A percentile compares a stretch with the other conserved stretches of the same genome.
phyloP scores from a whole-genome alignment of 1,139 yeast species.

The Magnusiomyces clavatus region DNA sequence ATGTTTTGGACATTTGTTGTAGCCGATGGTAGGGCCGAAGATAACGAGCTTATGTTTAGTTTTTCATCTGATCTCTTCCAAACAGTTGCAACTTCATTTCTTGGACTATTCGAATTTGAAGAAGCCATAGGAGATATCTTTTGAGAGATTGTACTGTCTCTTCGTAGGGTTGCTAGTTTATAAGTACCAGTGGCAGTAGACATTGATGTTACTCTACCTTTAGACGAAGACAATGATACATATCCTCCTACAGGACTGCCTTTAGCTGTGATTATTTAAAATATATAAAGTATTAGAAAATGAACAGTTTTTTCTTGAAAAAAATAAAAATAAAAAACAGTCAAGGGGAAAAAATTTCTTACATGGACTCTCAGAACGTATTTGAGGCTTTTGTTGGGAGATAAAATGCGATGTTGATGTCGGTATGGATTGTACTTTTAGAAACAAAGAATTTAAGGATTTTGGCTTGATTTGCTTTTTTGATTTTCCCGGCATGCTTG shows the following conservation, averaged over 20 bases:
- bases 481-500: slow-evolving; percentile 8
- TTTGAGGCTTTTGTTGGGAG: slow-evolving; percentile 4
- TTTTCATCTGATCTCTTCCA: slow-evolving; percentile 7
- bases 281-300: not conserved
- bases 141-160: slow-evolving; percentile 3
- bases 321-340: not conserved
- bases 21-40: not conserved
- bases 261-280: slow-evolving; percentile 8
- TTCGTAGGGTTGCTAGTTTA: slow-evolving; percentile 28
- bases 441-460: slow-evolving; percentile 31
- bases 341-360: slow-evolving; percentile 10
- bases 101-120: slow-evolving; percentile 4
- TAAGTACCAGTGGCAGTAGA: slow-evolving; percentile 31
- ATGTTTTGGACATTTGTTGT: not conserved
- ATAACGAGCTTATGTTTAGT: not conserved
- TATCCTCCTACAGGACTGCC: slow-evolving; percentile 14
- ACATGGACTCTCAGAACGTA: slow-evolving; percentile 7
- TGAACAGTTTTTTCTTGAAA: not conserved
- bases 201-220: slow-evolving; percentile 10
- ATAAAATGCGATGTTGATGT: slow-evolving; percentile 11
- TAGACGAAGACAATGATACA: slow-evolving; percentile 5
- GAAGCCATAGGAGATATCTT: not conserved
- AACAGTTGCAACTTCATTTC: slow-evolving; percentile 6
- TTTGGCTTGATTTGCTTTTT: slow-evolving; percentile 34
- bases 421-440: slow-evolving; percentile 17